Evolutionary conservation across 2,329 filamentous ascomycete genomes (phyloP), one percentile per base, ranked within the genome.

Genomic region (Pseudogymnoascus sp.): DNA sequence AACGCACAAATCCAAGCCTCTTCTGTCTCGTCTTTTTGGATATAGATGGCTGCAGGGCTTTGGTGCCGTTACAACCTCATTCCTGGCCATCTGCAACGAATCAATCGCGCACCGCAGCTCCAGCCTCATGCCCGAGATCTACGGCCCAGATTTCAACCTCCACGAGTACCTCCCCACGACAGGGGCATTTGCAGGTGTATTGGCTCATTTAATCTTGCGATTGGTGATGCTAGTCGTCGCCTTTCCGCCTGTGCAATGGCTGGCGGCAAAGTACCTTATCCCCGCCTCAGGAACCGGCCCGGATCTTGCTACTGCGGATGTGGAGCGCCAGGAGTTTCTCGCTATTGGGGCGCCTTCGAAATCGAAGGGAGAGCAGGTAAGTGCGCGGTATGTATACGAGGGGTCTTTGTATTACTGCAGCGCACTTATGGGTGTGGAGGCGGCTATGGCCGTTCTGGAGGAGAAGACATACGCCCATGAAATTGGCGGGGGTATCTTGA

Each of bases 401-500:
- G 41, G 62, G 6, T 42, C 35, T 25, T 17, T 61, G 41, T 61
- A 63, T 27, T 61, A 55, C 38, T 63, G 59, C 15, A 61, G 59
- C 25, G 59, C 62, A n/a, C 9, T n/a, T 27, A 63, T 63, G 62
- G 59, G 62, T 2, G 42, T 63, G 39, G 62, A 63, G 13, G 62
- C 62, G 17, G 62, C 62, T 55, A 29, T 35, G 27, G 21, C 61
- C 2, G 12, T 63, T 41, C 25, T 63, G 17, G 71, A 75, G n/a
- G 75, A 78, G 63, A 71, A 76, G 38, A 71, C 74, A 44, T 69
- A 78, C 17, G 75, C 71, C 62, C 73, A 73, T 61, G 71, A 73
- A 27, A 73, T 78, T 17, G 72, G 76, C 2, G 74, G 76, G 17
- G 80, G 80, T 4, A 74, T 81, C 44, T 71, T 81, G 15, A 82